Evolutionary conservation across 2,329 filamentous ascomycete species (phyloP), one percentile per base, ranked within the genome.

Genomic region (Beauveria pseudobassiana): DNA sequence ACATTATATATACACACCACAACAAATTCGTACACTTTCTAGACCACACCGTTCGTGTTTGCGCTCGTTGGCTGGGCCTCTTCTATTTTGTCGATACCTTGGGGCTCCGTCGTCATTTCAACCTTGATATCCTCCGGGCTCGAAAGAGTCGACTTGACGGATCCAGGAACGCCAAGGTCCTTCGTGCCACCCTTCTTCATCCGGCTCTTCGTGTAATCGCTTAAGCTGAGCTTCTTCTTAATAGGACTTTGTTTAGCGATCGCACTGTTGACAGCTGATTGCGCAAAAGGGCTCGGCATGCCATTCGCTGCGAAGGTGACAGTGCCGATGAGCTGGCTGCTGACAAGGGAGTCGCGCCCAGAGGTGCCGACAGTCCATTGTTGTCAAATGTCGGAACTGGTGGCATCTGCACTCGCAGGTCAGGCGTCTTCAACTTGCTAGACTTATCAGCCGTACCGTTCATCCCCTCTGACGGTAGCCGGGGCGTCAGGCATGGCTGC

Each of bases 191-290:
- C 79, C 68, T 84, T 86, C 67, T 80, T 82, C 74, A 80, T 77
- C 56, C 82, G 77, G 65, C 81, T 83, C 70, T 83, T 85, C 6
- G 58, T 60, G 67, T 88, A 88, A 68, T 88, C 86, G 67, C 84
- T 87, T 2, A 88, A 71, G 64, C 83, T 87, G 43, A 88, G 74
- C 71, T 87, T 88, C 77, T 88, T 88, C 73, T 87, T 87, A 38
- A 85, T 75, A 2, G 86, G 85, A 64, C 83, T 87, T 3, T 83
- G 82, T 24, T 79, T 77, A 10, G 77, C 77, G 6, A 70, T 71
- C 9, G 75, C 66, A 16, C 80, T 77, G 61, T 81, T 83, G 40
- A 77, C 68, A 0, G 73, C 67, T 0, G 76, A 64, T 7, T 76
- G 68, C 4, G 73, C 68, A 58, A 84, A 81, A 0, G 80, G 75